Evolutionary conservation across 371 early-diverging fungal genomes (phyloP), one percentile per base, ranked within the genome.

Genomic region (Sporodiniella umbellata): DNA sequence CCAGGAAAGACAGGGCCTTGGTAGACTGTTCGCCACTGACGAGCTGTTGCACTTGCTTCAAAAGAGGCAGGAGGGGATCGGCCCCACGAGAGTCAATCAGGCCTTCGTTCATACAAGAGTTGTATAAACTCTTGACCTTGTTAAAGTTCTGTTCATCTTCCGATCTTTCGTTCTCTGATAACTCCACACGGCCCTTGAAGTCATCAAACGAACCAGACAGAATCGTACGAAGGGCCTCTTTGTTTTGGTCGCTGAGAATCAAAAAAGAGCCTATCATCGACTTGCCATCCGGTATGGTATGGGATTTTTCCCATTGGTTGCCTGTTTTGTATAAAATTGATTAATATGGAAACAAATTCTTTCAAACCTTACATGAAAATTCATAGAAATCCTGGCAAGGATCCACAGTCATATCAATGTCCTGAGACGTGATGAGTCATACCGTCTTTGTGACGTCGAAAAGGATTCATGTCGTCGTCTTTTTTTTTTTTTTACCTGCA

Each of bases 221-320:
- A 11, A 81, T 64, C 8, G 44, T 55, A n/a, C 58, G 62, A 26
- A 95, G 79, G 25, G 78, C 79, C 56, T 84, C 83, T 52, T 82
- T 81, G 64, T 82, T 84, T 66, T 75, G 74, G 4, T 53, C 59
- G 4, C 31, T 47, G 26, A 75, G 43, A 19, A 45, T 15, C 0
- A 44, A 53, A 46, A 74, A 68, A 3, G 66, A 62, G 14, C 72
- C 66, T 10, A 65, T 59, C 21, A 68, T 53, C 14, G 76, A 64
- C 49, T 80, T 73, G 19, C 72, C 75, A 0, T 70, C 73, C 3
- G 82, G 80, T 21, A 84, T 79, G 38, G 71, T 67, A 45, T 78
- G 70, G 5, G 46, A 30, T 11, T 64, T 61, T 23, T 53, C 51
- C 67, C 79, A 83, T 26, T 73, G 73, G 30, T 70, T 76, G 31